These are phyloP conservation scores for Auxenochlorella pyrenoidosa DNA, from an alignment of 139 green algal genomes.

Conservation along the genomic window DNA sequence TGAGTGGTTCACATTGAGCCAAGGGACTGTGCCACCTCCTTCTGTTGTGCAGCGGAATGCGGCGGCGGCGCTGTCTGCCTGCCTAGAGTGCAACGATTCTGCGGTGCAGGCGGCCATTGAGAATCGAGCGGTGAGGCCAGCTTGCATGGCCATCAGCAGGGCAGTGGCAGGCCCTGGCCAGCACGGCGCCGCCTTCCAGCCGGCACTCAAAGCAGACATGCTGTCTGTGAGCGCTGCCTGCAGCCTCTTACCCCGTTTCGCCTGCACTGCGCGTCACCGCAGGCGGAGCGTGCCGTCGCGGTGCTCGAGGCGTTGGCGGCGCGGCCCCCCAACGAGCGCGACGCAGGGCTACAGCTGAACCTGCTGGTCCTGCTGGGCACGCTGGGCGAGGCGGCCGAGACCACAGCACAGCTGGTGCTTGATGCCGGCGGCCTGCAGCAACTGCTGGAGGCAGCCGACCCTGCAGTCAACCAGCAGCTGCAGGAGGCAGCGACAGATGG, in stretches of 20 bases:
- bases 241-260: neutral
- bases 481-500: slow-evolving; percentile 38
- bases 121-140: neutral
- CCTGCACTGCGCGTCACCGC: neutral
- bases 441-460: neutral
- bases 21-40: neutral
- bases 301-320: neutral
- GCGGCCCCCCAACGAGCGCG: neutral
- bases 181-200: no score
- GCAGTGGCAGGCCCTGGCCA: no score
- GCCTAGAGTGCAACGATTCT: slow-evolving; percentile 19
- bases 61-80: slow-evolving; percentile 16
- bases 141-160: neutral
- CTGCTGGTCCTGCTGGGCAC: slow-evolving; percentile 33
- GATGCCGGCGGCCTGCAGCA: slow-evolving; percentile 23
- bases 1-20: no score
- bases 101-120: slow-evolving; percentile 21
- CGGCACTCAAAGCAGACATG: no score
- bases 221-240: neutral
- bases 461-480: neutral
- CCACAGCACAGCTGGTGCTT: slow-evolving; percentile 15
- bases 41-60: slow-evolving; percentile 23
- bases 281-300: slow-evolving; percentile 14
- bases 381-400: slow-evolving; percentile 15
- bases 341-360: slow-evolving; percentile 34